Conservation (phyloP, 306 rosid genomes). For the apple (Malus domestica) region ASM211411v1 NC_041805.1:6892001-6892500, state of each 20-base stretch:
- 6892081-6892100: not conserved
- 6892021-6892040: constrained; percentile 82
- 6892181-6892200: constrained; percentile 87
- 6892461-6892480: not conserved
- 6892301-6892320: constrained; percentile 10
- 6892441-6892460: not conserved
- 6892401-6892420: not conserved
- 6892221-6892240: constrained; percentile 82
- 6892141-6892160: constrained; percentile 66
- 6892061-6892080: not conserved
- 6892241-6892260: constrained; percentile 70
- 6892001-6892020: constrained; percentile 94
- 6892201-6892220: constrained; percentile 87
- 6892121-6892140: constrained; percentile 10
- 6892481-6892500: not conserved
- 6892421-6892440: not conserved
- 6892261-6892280: constrained; percentile 86
- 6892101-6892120: not conserved
- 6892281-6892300: constrained; percentile 91
- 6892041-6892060: constrained; percentile 73
- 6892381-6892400: not conserved
- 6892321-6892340: not conserved
- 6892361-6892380: not conserved
- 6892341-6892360: not conserved
- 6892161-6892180: constrained; percentile 94